Conservation (phyloP, 164 flowering plant species). For the Santalum album region DNA sequence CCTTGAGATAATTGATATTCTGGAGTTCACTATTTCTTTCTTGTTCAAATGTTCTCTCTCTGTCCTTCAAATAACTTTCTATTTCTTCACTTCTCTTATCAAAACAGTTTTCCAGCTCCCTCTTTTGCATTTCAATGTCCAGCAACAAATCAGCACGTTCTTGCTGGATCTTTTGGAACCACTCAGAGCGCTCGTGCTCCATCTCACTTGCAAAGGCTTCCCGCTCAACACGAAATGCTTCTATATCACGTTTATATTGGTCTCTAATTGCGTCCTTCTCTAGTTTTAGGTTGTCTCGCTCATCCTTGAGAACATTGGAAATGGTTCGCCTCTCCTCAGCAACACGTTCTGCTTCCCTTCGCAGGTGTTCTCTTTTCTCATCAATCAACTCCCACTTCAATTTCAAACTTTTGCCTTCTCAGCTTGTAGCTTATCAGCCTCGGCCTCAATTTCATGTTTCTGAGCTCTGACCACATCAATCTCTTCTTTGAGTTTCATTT, state of each 20-base stretch:
- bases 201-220: constrained; percentile 61
- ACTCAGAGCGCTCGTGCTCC: constrained; percentile 63
- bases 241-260: constrained; percentile 52
- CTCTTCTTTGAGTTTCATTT: constrained; percentile 80
- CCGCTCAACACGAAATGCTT: constrained; percentile 55
- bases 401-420: constrained; percentile 85
- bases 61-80: constrained; percentile 54
- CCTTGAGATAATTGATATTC: constrained; percentile 49
- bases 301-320: constrained; percentile 60
- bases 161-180: constrained; percentile 71
- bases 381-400: constrained; percentile 88
- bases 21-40: constrained; percentile 58
- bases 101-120: constrained; percentile 57
- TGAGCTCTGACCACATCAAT: constrained; percentile 70
- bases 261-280: constrained; percentile 61
- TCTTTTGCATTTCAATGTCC: constrained; percentile 68
- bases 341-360: constrained; percentile 52
- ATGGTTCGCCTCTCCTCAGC: constrained; percentile 47
- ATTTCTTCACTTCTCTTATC: constrained; percentile 71
- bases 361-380: constrained; percentile 72
- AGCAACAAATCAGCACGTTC: constrained; percentile 59
- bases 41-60: constrained; percentile 59
- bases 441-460: constrained; percentile 52
- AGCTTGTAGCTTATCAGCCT: constrained; percentile 57
- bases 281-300: constrained; percentile 55